Conservation (phyloP, 805 yeast species). For the Kuraishia molischiana region DNA sequence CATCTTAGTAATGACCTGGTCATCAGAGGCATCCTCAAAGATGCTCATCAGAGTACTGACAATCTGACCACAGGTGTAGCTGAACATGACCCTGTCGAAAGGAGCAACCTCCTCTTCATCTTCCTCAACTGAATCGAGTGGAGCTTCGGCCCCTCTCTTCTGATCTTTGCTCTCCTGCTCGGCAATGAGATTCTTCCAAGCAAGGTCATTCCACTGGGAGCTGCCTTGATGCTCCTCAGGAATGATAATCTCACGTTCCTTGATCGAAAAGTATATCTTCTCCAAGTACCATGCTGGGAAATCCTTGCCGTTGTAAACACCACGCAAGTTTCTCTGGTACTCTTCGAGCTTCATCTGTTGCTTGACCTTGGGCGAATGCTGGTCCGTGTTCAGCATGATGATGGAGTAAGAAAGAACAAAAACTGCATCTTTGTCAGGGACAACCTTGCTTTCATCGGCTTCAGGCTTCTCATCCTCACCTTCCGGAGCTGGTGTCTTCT, state of each 20-base stretch:
- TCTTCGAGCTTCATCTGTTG: conserved; percentile 84
- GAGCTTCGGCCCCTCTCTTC: not conserved
- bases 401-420: conserved; percentile 86
- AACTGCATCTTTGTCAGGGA: conserved; percentile 36
- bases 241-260: conserved; percentile 85
- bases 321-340: conserved; percentile 70
- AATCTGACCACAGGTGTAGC: conserved; percentile 50
- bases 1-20: conserved; percentile 77
- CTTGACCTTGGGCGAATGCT: conserved; percentile 87
- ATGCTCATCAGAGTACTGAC: conserved; percentile 66
- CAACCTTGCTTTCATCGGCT: conserved; percentile 9
- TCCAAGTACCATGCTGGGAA: conserved; percentile 82
- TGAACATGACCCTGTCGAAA: conserved; percentile 68
- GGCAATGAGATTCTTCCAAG: conserved; percentile 63
- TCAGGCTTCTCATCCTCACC: conserved; percentile 16
- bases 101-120: conserved; percentile 24
- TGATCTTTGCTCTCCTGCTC: conserved; percentile 25
- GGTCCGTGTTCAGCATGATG: conserved; percentile 89
- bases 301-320: conserved; percentile 65
- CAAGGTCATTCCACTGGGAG: conserved; percentile 84
- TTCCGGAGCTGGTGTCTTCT: conserved; percentile 8
- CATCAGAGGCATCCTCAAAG: conserved; percentile 85
- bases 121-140: not conserved
- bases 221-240: conserved; percentile 97
- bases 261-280: conserved; percentile 71